Conservation (phyloP, 176 grass and related monocot species). For the Musa beccarii region DNA sequence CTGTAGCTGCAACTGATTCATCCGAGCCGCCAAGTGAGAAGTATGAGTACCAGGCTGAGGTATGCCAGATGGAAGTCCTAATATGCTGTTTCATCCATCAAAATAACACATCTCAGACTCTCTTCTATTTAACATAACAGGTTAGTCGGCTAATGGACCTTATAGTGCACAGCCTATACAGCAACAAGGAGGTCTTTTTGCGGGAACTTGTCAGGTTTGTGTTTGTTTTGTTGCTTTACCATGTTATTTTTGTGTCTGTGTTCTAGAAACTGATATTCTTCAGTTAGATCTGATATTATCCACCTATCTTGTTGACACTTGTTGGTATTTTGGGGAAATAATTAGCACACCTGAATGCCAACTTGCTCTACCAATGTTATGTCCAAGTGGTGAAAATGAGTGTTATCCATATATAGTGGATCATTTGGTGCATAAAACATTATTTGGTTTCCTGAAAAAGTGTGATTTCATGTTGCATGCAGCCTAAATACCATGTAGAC, state of each 20-base stretch:
- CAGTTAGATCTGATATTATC: not conserved
- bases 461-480: no score
- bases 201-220: constrained; percentile 82
- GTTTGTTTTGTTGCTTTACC: not conserved
- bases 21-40: constrained; percentile 44
- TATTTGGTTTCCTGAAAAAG: no score
- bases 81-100: not conserved
- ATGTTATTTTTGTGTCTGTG: not conserved
- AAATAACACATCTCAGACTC: constrained; percentile 1
- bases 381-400: no score
- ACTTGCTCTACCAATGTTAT: no score
- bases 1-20: constrained; percentile 50
- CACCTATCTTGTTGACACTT: not conserved
- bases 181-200: constrained; percentile 98
- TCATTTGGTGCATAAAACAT: no score
- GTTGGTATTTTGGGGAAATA: not conserved
- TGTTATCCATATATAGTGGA: no score
- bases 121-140: constrained; percentile 28
- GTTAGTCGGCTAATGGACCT: constrained; percentile 99
- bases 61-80: constrained; percentile 15
- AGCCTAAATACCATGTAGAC: no score
- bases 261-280: no score
- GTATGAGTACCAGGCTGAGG: constrained; percentile 92
- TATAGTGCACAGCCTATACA: constrained; percentile 97
- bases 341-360: no score